Conservation (phyloP, 2,329 filamentous ascomycete genomes). For the Zymoseptoria pseudotritici region DNA sequence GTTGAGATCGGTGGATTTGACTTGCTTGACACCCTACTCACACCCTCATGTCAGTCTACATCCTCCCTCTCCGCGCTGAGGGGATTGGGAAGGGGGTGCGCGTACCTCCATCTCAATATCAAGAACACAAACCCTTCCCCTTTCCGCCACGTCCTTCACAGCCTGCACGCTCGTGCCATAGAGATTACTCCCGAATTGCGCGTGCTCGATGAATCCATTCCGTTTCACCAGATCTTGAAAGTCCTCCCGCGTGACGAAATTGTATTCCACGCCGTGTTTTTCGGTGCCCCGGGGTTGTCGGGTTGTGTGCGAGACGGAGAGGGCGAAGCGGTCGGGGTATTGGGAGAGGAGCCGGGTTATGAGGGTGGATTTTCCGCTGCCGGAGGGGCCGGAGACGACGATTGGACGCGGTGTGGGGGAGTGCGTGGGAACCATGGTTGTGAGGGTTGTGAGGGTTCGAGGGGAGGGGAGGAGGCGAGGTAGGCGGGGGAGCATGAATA, state of each 20-base stretch:
- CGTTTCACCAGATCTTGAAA: conserved; percentile 63
- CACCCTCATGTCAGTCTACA: neutral
- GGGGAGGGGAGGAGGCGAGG: too few species aligned
- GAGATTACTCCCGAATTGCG: conserved; percentile 74
- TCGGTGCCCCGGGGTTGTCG: conserved; percentile 69
- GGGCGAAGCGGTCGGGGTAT: conserved; percentile 59
- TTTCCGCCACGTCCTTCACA: conserved; percentile 64
- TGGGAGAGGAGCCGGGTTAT: conserved; percentile 63
- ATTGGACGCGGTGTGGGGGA: conserved; percentile 48
- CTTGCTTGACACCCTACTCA: conserved; percentile 75
- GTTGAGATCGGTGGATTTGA: conserved; percentile 65
- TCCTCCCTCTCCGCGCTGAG: neutral
- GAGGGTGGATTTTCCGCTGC: conserved; percentile 75
- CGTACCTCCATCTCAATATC: conserved; percentile 94
- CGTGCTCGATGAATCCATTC: conserved; percentile 77
- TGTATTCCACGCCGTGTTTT: conserved; percentile 69
- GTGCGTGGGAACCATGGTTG: neutral
- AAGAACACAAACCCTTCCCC: conserved; percentile 67
- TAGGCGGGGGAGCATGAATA: too few species aligned
- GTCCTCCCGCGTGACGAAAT: conserved; percentile 60
- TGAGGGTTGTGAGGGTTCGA: too few species aligned
- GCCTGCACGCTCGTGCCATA: conserved; percentile 81
- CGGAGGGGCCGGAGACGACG: conserved; percentile 72
- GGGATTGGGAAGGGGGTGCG: neutral
- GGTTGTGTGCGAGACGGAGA: conserved; percentile 63